These are phyloP conservation scores for Magnusiomyces sp. DNA, from an alignment of 1,139 yeast species.

Conservation along the genomic window DNA sequence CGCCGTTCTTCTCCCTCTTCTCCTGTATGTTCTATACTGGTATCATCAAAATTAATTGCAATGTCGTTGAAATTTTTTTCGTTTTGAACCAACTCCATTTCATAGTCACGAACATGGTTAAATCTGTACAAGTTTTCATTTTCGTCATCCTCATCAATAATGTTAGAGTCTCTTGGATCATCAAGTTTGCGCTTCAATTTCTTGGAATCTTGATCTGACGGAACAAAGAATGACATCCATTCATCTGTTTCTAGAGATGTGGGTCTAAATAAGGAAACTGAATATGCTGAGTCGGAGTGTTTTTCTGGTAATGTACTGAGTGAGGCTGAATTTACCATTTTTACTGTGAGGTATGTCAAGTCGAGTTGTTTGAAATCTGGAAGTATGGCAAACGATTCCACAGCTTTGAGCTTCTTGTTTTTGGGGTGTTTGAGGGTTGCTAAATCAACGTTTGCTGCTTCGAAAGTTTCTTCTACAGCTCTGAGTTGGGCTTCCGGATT, in stretches of 20 bases:
- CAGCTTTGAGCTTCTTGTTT: conserved; percentile 66
- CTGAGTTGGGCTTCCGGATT: conserved; percentile 59
- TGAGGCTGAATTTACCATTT: conserved; percentile 73
- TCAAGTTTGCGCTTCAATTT: conserved; percentile 23
- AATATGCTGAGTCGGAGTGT: conserved; percentile 39
- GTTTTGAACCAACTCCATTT: conserved; percentile 52
- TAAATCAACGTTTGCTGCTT: conserved; percentile 44
- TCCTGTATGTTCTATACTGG: conserved; percentile 18
- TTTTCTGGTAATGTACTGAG: conserved; percentile 39
- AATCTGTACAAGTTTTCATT: conserved; percentile 46
- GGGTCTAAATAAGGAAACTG: conserved; percentile 67
- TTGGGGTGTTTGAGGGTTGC: conserved; percentile 61
- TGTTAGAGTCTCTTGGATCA: conserved; percentile 24
- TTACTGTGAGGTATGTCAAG: conserved; percentile 60
- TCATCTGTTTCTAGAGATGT: conserved; percentile 67
- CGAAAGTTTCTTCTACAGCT: conserved; percentile 73
- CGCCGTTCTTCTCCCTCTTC: too few relatives aligned
- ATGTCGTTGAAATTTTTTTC: conserved; percentile 47
- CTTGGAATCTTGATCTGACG: conserved; percentile 37
- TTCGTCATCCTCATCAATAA: conserved; percentile 29
- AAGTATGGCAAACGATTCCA: conserved; percentile 66
- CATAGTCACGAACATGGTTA: conserved; percentile 69
- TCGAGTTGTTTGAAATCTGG: conserved; percentile 91
- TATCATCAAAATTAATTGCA: conserved; percentile 46
- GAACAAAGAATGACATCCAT: conserved; percentile 70